Evolutionary conservation across 257 asterid genomes (phyloP), one percentile per base, ranked within the genome.

Genomic region (Ligustrum vulgare): DNA sequence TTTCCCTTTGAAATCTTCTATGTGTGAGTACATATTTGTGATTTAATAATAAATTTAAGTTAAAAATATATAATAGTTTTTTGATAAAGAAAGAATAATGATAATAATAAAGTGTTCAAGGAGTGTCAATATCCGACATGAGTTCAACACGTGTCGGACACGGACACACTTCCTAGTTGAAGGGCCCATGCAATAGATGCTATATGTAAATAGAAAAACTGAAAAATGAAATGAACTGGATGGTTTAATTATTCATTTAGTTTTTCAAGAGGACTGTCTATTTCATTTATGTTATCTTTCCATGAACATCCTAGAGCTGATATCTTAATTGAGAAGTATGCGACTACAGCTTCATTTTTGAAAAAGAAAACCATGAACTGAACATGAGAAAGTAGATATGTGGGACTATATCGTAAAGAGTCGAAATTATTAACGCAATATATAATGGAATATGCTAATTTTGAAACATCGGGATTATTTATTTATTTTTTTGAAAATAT

Each of bases 381-480:
- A 16, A 16, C 63, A 1, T n/a, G 10, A 18, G 11, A 51, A n/a
- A 6, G 11, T 16, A 51, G 62, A 49, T 1, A 49, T 5, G n/a
- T 45, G 54, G 54, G 54, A 45, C 54, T 45, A 13, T 20, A 54
- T 5, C 63, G 3, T n/a, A n/a, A 54, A 49, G 18, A 67, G 35
- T 2, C 22, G 12, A 13, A 10, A 56, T 9, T 32, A 16, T 25
- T 51, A 62, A 54, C 70, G 65, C 68, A 66, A 58, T 6, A 51
- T 28, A 70, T 11, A 39, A 31, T 64, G 69, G 6, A 32, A 28
- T 33, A 39, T 63, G 41, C 63, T 56, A 49, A 58, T 76, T 80
- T n/a, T 18, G 35, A 20, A 70, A 77, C 31, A 13, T 18, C 7
- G 3, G 5, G 31, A 20, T 3, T 51, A n/a, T n/a, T n/a, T n/a